Conservation (phyloP, 2,329 filamentous ascomycete species). For the Ceratocystis colombiana region DNA sequence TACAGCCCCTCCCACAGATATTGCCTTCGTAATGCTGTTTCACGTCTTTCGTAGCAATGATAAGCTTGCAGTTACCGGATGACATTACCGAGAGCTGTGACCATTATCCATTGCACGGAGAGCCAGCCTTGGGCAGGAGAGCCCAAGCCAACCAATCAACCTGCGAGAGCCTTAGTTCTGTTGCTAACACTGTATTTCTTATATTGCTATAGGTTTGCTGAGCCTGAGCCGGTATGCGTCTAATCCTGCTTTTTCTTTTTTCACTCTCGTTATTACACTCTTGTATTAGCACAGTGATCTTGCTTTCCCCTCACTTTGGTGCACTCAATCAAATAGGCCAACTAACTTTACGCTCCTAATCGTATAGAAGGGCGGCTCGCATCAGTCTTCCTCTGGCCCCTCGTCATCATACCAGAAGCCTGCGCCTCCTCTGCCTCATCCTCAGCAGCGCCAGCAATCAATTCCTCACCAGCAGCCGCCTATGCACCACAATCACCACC, state of each 20-base stretch:
- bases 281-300: not conserved
- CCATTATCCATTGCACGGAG: not conserved
- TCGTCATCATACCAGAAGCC: constrained; percentile 25
- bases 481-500: constrained; percentile 27
- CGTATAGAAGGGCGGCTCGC: constrained; percentile 27
- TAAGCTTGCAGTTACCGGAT: not conserved
- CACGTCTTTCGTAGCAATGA: not conserved
- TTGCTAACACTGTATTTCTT: constrained; percentile 19
- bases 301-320: not conserved
- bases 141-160: not conserved
- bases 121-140: too few species aligned
- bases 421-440: constrained; percentile 35
- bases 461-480: constrained; percentile 28
- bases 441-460: constrained; percentile 31
- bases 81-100: not conserved
- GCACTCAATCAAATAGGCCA: constrained; percentile 2
- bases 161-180: not conserved
- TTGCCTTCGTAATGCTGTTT: constrained; percentile 6
- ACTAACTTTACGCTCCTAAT: constrained; percentile 15
- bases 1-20: not conserved
- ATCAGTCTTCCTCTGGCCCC: constrained; percentile 23
- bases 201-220: constrained; percentile 50
- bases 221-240: constrained; percentile 55
- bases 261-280: not conserved
- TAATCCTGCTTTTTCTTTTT: constrained; percentile 14